Percentiles rank a stretch among this genome's conserved stretches.
phyloP scores from a whole-genome alignment of 2,329 filamentous ascomycete species.

The Diaporthe ampelina region DNA sequence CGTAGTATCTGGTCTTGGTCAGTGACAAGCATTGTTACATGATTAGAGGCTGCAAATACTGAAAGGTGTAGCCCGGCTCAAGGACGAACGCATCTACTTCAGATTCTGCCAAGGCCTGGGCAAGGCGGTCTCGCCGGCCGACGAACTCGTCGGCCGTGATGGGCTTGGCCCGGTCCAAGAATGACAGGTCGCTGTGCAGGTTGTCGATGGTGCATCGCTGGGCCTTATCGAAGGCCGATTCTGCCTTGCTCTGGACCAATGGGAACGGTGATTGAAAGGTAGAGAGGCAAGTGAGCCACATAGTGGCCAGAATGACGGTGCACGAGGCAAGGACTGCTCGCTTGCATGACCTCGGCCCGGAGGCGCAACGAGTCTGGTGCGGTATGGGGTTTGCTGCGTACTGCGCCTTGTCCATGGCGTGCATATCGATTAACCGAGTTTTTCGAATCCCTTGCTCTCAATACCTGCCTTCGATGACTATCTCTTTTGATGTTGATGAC shows the following conservation, averaged over 20 bases:
- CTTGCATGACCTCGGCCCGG: slow-evolving; percentile 1
- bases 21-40: background rate
- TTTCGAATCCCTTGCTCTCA: background rate
- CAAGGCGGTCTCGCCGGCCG: slow-evolving; percentile 68
- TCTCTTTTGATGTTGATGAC: background rate
- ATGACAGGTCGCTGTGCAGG: slow-evolving; percentile 62
- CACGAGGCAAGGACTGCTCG: background rate
- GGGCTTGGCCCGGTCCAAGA: slow-evolving; percentile 63
- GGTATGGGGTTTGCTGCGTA: background rate
- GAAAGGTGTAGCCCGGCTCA: slow-evolving; percentile 75
- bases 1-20: slow-evolving; percentile 61
- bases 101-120: slow-evolving; percentile 65
- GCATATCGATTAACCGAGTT: background rate
- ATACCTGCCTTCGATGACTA: background rate
- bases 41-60: slow-evolving; percentile 51
- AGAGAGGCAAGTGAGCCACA: slow-evolving; percentile 10
- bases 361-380: background rate
- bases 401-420: slow-evolving; percentile 33
- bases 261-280: background rate
- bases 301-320: background rate
- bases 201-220: slow-evolving; percentile 70
- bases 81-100: slow-evolving; percentile 70
- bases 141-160: slow-evolving; percentile 67
- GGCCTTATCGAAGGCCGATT: slow-evolving; percentile 73
- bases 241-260: background rate